Evolutionary conservation across 2,329 filamentous ascomycete genomes (phyloP).

Genomic region (Pseudopithomyces chartarum): DNA sequence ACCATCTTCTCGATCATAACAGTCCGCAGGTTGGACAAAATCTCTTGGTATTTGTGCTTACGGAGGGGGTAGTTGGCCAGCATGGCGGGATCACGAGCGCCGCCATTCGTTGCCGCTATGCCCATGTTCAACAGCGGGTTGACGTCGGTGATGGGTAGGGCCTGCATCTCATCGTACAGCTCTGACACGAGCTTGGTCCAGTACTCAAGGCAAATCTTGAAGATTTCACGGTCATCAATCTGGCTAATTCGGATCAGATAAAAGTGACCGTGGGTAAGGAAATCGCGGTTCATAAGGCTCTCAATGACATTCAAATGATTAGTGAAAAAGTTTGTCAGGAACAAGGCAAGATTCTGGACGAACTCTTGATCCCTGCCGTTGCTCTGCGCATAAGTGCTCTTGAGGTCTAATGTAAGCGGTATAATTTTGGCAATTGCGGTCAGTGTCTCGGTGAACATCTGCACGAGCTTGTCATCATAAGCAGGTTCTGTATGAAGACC

Average conservation of each 20-base stretch:
- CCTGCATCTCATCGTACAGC: slow-evolving; percentile 98
- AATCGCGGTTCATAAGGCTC: slow-evolving; percentile 93
- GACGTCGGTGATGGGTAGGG: slow-evolving; percentile 88
- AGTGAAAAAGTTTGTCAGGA: slow-evolving; percentile 95
- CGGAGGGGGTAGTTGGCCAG: slow-evolving; percentile 89
- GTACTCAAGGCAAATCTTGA: slow-evolving; percentile 99
- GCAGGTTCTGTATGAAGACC: slow-evolving; percentile 84
- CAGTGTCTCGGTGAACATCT: slow-evolving; percentile 98
- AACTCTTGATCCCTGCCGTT: slow-evolving; percentile 96
- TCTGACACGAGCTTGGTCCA: slow-evolving; percentile 99
- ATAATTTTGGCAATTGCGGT: slow-evolving; percentile 94
- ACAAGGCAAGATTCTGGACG: slow-evolving; percentile 93
- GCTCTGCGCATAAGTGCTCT: slow-evolving; percentile 87
- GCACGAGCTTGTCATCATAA: slow-evolving; percentile 93
- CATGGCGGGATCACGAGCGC: slow-evolving; percentile 82
- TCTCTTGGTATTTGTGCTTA: slow-evolving; percentile 97
- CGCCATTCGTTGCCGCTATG: slow-evolving; percentile 70
- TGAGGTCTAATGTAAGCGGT: slow-evolving; percentile 85
- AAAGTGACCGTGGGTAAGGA: slow-evolving; percentile 93
- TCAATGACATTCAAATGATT: slow-evolving; percentile 94
- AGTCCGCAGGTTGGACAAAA: slow-evolving; percentile 88
- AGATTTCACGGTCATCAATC: slow-evolving; percentile 98
- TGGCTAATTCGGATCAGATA: slow-evolving; percentile 98
- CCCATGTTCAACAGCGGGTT: slow-evolving; percentile 87
- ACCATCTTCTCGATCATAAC: slow-evolving; percentile 99